Evolutionary conservation across 2,329 filamentous ascomycete genomes (phyloP).

Genomic region (Gnomoniopsis sp.): DNA sequence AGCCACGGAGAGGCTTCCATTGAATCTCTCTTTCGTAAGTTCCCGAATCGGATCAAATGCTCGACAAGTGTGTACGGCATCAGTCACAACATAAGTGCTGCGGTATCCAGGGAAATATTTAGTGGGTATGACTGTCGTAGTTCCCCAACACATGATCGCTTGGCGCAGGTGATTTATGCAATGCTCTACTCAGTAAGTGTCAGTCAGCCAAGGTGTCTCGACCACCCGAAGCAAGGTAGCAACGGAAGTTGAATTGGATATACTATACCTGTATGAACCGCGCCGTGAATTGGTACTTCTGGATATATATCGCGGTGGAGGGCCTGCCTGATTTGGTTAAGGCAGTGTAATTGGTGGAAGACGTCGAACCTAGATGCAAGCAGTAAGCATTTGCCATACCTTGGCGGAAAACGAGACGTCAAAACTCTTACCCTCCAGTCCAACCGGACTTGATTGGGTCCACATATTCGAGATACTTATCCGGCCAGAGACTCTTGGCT

Average conservation of each 20-base stretch:
- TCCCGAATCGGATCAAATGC: not conserved
- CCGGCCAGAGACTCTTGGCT: not conserved
- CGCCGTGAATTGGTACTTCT: not conserved
- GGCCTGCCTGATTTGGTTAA: not conserved
- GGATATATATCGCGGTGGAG: not conserved
- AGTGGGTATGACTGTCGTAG: not conserved
- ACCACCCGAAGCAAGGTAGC: not conserved
- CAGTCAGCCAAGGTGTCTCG: not conserved
- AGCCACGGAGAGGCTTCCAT: not conserved
- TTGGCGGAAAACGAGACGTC: not conserved
- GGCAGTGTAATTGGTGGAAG: not conserved
- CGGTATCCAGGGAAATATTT: not conserved
- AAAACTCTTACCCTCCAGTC: not conserved
- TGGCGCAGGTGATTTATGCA: not conserved
- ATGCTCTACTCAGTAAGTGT: not conserved
- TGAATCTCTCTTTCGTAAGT: not conserved
- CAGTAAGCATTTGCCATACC: too few species aligned
- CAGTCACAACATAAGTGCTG: not conserved
- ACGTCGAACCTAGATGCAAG: not conserved
- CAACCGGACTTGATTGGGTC: too few species aligned
- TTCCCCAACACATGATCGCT: not conserved
- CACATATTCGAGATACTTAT: not conserved
- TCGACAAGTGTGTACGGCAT: not conserved
- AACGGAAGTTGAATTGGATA: not conserved
- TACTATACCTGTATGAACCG: not conserved